Conservation (phyloP, 164 flowering plant species). For the Euptelea pleiosperma region DNA sequence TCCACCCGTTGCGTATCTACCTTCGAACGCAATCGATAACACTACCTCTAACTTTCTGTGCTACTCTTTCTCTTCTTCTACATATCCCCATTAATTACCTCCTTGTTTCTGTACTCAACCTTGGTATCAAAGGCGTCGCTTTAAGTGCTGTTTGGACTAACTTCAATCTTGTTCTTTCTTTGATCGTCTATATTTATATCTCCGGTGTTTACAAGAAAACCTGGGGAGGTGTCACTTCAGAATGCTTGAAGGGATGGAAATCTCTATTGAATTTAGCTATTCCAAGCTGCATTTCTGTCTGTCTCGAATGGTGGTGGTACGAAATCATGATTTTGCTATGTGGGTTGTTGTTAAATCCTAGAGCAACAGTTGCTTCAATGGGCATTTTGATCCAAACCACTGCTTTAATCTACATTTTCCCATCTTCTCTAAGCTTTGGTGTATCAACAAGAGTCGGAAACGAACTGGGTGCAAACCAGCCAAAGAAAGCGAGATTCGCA, state of each 20-base stretch:
- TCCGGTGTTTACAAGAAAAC: conserved; percentile 43
- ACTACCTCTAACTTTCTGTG: conserved; percentile 55
- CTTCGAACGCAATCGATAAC: conserved; percentile 59
- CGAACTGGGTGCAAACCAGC: conserved; percentile 53
- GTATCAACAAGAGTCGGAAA: conserved; percentile 66
- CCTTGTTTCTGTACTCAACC: conserved; percentile 42
- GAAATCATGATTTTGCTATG: conserved; percentile 9
- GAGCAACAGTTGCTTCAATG: conserved; percentile 6
- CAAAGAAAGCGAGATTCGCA: conserved; percentile 36
- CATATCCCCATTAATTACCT: conserved; percentile 62
- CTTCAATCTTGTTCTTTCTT: conserved; percentile 39
- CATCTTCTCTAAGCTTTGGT: conserved; percentile 57
- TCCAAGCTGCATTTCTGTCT: conserved; percentile 6
- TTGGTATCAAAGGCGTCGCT: conserved; percentile 60
- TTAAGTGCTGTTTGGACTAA: conserved; percentile 47
- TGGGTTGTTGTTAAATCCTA: conserved; percentile 3
- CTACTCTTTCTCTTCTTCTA: conserved; percentile 39
- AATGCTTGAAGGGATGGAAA: conserved; percentile 41
- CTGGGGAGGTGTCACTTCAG: conserved; percentile 43
- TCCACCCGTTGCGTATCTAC: conserved; percentile 65
- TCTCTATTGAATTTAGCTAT: conserved; percentile 8
- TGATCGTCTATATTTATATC: conserved; percentile 33
- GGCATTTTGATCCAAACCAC: conserved; percentile 11
- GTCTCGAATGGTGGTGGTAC: conserved; percentile 13
- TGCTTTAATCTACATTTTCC: conserved; percentile 61